Evolutionary conservation across 1,284 basidiomycete species (phyloP).

Genomic region (Austropuccinia psidii): DNA sequence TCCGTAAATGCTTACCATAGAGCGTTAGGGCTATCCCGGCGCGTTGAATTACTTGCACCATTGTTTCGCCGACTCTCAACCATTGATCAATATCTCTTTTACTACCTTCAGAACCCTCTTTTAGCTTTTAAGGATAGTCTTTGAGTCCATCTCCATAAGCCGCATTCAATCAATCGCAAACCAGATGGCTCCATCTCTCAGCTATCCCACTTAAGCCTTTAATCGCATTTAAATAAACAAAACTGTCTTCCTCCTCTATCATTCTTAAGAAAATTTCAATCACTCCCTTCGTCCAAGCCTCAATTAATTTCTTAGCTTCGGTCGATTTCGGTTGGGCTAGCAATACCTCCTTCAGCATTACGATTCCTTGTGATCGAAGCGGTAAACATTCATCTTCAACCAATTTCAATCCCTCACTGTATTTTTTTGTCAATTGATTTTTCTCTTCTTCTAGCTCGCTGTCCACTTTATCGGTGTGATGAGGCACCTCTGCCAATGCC

Average conservation of each 20-base stretch:
- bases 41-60: constrained; percentile 67
- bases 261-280: constrained; percentile 78
- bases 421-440: constrained; percentile 46
- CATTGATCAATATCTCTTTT: constrained; percentile 68
- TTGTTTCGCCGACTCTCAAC: constrained; percentile 77
- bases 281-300: constrained; percentile 69
- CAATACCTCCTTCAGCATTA: constrained; percentile 67
- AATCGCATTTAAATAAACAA: constrained; percentile 86
- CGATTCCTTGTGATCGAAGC: constrained; percentile 85
- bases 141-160: constrained; percentile 42
- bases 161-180: constrained; percentile 55
- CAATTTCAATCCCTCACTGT: constrained; percentile 77
- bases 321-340: constrained; percentile 49
- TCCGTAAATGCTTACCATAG: constrained; percentile 66
- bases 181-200: constrained; percentile 63
- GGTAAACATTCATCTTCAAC: constrained; percentile 87
- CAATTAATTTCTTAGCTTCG: constrained; percentile 49
- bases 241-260: constrained; percentile 85
- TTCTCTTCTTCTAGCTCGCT: neutral
- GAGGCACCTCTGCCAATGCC: constrained; percentile 5
- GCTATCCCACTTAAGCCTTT: constrained; percentile 79
- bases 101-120: too few relatives aligned
- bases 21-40: constrained; percentile 63
- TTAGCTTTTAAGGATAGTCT: neutral
- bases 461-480: neutral